phyloP scores from a whole-genome alignment of 192 early-diverging fungal genomes.

The Rhizophagus sp. region DNA sequence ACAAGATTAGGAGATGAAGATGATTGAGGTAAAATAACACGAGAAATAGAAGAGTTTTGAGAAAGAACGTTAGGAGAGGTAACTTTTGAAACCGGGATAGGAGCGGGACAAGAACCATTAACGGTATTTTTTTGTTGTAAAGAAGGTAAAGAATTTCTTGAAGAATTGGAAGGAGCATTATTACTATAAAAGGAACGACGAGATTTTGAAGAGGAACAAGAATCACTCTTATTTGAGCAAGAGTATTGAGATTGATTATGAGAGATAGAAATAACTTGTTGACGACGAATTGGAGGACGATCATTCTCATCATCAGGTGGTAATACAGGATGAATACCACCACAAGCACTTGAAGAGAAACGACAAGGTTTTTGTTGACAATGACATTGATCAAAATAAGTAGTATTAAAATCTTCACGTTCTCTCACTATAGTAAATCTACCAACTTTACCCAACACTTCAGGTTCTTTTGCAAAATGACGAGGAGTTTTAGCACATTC shows the following conservation, averaged over 20 bases:
- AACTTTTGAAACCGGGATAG: background rate
- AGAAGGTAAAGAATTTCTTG: background rate
- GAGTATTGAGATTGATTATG: too few species aligned
- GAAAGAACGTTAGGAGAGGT: background rate
- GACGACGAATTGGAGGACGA: background rate
- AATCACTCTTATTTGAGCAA: background rate
- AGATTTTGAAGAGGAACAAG: background rate
- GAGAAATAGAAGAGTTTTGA: background rate
- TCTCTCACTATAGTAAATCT: conserved; percentile 22
- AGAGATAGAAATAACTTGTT: too few species aligned
- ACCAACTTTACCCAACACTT: conserved; percentile 23
- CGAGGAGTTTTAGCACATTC: conserved; percentile 13
- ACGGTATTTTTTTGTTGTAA: background rate
- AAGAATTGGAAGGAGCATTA: background rate
- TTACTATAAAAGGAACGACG: background rate
- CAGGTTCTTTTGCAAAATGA: background rate
- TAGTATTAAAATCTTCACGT: conserved; percentile 22
- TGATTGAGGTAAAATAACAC: background rate
- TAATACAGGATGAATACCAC: conserved; percentile 10
- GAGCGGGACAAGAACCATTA: background rate
- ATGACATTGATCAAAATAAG: conserved; percentile 23
- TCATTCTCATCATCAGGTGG: background rate
- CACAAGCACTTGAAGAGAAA: background rate
- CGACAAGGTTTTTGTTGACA: conserved; percentile 15
- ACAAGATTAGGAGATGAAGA: background rate